phyloP scores from a whole-genome alignment of 306 rosid genomes.

The Cyclanthera cordifolia region DNA sequence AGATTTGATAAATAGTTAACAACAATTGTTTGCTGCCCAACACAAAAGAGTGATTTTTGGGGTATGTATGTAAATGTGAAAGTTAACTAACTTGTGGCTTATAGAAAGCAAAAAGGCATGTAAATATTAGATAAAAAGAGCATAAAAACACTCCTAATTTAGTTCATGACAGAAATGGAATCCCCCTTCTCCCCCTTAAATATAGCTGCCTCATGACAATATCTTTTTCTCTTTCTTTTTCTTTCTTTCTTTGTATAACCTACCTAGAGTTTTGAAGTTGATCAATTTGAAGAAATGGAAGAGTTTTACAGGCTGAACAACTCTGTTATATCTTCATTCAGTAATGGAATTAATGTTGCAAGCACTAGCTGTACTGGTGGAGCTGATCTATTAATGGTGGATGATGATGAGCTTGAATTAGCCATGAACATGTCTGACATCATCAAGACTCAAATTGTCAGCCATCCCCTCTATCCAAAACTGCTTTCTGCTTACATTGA shows the following conservation, averaged over 20 bases:
- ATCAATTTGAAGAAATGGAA: constrained; percentile 1
- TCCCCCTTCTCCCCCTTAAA: constrained; percentile 11
- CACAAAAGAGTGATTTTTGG: no score
- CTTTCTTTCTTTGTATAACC: no score
- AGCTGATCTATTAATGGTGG: constrained; percentile 18
- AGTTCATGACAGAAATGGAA: constrained; percentile 8
- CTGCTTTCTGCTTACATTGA: constrained; percentile 54
- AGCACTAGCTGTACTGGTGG: constrained; percentile 12
- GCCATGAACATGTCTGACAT: constrained; percentile 29
- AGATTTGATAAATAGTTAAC: no score
- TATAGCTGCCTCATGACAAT: constrained; percentile 2
- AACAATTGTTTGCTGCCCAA: no score
- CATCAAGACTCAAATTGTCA: constrained; percentile 55
- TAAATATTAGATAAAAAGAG: not conserved
- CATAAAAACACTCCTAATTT: not conserved
- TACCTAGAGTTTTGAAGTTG: not conserved
- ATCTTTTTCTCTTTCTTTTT: not conserved
- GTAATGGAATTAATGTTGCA: constrained; percentile 10
- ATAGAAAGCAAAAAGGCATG: not conserved
- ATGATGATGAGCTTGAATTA: constrained; percentile 2
- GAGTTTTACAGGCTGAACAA: constrained; percentile 13
- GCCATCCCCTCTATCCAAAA: constrained; percentile 62
- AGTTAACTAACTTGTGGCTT: not conserved
- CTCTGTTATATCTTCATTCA: not conserved
- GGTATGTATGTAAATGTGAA: not conserved